Evolutionary conservation across 2,329 filamentous ascomycete species (phyloP).

Genomic region (Verticillium zaregamsianum): DNA sequence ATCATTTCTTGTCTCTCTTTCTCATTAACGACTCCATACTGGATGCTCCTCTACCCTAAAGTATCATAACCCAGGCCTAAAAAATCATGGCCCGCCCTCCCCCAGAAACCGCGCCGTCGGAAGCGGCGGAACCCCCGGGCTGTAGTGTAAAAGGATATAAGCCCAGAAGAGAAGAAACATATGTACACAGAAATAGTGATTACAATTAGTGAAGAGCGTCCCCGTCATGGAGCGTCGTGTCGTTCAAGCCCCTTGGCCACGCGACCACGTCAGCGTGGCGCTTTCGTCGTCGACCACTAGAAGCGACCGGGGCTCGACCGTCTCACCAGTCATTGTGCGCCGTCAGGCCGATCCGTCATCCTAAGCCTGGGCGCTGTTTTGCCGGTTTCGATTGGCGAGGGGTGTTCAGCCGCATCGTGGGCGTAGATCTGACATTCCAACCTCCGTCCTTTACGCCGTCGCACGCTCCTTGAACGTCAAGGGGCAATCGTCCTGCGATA

Average conservation of each 20-base stretch:
- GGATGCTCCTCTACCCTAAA: neutral
- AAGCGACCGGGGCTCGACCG: neutral
- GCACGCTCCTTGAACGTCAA: slow-evolving; percentile 61
- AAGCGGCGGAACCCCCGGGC: neutral
- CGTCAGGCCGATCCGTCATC: neutral
- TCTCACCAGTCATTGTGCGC: neutral
- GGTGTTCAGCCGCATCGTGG: neutral
- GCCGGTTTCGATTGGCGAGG: neutral
- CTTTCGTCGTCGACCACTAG: neutral
- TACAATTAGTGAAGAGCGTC: slow-evolving; percentile 4
- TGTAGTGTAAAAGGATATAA: neutral
- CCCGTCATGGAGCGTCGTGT: neutral
- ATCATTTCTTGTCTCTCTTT: neutral
- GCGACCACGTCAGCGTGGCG: neutral
- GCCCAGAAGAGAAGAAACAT: slow-evolving; percentile 4
- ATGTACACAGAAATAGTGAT: slow-evolving; percentile 8
- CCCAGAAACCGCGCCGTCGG: neutral
- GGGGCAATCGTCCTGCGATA: slow-evolving; percentile 73
- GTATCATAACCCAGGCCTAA: neutral
- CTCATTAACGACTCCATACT: neutral
- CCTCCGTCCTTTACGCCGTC: neutral
- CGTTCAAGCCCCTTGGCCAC: neutral
- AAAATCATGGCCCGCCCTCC: neutral
- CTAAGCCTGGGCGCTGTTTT: neutral
- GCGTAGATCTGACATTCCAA: neutral